Percentiles rank a stretch among this genome's conserved stretches.
Evolutionary conservation across 768 basidiomycete species (phyloP).

Genomic region (Termitomyces bulborhizus): DNA sequence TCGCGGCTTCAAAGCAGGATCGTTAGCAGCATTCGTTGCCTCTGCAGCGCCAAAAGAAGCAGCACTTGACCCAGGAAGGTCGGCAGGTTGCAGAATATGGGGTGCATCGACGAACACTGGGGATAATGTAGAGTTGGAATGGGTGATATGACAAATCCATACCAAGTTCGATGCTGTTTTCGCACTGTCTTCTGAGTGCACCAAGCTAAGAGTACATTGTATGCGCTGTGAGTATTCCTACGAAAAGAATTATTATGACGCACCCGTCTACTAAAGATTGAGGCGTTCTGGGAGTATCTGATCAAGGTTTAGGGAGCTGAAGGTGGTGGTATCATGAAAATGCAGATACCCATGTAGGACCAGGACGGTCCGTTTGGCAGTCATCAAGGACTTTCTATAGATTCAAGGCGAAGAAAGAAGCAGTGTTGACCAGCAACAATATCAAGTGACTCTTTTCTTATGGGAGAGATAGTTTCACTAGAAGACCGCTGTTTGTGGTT

Average conservation of each 20-base stretch:
- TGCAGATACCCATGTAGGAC: constrained; percentile 37
- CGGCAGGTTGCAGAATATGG: constrained; percentile 58
- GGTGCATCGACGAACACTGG: constrained; percentile 75
- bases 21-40: constrained; percentile 29
- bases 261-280: constrained; percentile 68
- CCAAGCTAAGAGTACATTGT: constrained; percentile 42
- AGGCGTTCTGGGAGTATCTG: constrained; percentile 71
- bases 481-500: neutral
- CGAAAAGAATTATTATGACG: constrained; percentile 13
- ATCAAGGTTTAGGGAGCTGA: neutral
- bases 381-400: constrained; percentile 7
- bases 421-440: constrained; percentile 1
- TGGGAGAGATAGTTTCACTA: neutral
- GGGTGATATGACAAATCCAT: constrained; percentile 3
- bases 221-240: neutral
- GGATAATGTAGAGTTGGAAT: neutral
- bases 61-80: constrained; percentile 31
- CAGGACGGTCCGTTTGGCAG: constrained; percentile 25
- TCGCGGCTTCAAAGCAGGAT: constrained; percentile 52
- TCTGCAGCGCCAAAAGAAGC: constrained; percentile 29
- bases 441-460: neutral
- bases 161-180: constrained; percentile 64
- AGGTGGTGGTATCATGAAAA: neutral
- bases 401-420: neutral
- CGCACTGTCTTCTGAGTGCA: constrained; percentile 65